Conservation (phyloP, 2,329 filamentous ascomycete genomes). For the Sporothrix schenckii region DNA sequence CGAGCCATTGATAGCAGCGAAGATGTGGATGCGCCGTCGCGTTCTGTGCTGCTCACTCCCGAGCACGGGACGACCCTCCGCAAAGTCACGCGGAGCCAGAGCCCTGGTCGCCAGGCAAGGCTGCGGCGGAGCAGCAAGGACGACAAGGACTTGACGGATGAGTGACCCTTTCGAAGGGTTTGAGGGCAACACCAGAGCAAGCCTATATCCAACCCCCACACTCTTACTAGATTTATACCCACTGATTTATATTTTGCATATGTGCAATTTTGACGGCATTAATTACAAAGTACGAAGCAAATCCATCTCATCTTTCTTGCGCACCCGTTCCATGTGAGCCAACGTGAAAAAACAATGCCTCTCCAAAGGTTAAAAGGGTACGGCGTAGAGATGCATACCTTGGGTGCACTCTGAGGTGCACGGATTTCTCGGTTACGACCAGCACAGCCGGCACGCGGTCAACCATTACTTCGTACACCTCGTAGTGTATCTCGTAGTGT, state of each 20-base stretch:
- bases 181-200: background rate
- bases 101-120: background rate
- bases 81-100: background rate
- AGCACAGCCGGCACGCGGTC: background rate
- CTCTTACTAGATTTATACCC: slow-evolving; percentile 23
- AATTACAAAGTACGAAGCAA: slow-evolving; percentile 10
- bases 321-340: background rate
- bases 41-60: background rate
- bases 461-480: background rate
- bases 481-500: background rate
- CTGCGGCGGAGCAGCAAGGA: background rate
- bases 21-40: background rate
- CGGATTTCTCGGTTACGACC: slow-evolving; percentile 14
- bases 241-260: slow-evolving; percentile 23
- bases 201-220: background rate
- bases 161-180: background rate
- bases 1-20: background rate
- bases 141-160: background rate
- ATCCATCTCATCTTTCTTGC: slow-evolving; percentile 23
- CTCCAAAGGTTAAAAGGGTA: no score
- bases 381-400: no score
- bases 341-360: background rate
- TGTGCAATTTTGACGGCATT: slow-evolving; percentile 20
- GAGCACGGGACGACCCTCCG: background rate
- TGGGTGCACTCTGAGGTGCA: background rate